phyloP scores from a whole-genome alignment of 2,329 filamentous ascomycete species.

The Verticillium isaacii region DNA sequence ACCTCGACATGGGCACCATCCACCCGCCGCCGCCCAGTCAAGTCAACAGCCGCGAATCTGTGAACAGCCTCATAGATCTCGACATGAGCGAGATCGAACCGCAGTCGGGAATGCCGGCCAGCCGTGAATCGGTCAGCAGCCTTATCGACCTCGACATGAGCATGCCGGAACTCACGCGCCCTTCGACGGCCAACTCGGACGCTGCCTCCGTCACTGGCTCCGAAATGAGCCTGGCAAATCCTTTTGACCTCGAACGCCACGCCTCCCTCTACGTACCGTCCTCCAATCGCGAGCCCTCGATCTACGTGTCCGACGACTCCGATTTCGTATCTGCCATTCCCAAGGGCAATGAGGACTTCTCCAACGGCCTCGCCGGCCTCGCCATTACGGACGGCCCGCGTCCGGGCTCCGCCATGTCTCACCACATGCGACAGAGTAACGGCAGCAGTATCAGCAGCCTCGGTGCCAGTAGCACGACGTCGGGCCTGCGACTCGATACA shows the following conservation, averaged over 20 bases:
- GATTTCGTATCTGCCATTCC: conserved; percentile 35
- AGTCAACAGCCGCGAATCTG: conserved; percentile 29
- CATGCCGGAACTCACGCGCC: conserved; percentile 44
- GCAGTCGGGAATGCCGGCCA: conserved; percentile 32
- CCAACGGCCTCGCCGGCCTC: conserved; percentile 25
- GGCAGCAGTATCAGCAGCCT: conserved; percentile 9
- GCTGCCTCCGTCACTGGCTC: conserved; percentile 51
- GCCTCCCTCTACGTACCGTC: conserved; percentile 46
- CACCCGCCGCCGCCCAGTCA: conserved; percentile 19
- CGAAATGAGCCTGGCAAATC: conserved; percentile 49
- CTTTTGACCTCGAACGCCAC: conserved; percentile 61
- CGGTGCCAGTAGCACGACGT: conserved; percentile 4
- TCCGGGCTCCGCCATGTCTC: not conserved
- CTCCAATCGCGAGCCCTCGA: conserved; percentile 48
- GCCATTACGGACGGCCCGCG: conserved; percentile 15
- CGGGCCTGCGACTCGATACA: conserved; percentile 7
- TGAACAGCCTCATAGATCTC: conserved; percentile 29
- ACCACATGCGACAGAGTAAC: conserved; percentile 9
- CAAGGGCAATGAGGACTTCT: conserved; percentile 16
- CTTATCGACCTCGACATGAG: conserved; percentile 53
- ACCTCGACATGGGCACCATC: conserved; percentile 19
- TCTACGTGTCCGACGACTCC: conserved; percentile 57
- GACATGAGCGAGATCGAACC: conserved; percentile 16
- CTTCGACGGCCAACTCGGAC: conserved; percentile 58
- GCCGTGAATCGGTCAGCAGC: conserved; percentile 31